These are phyloP conservation scores for Stylonectria norvegica DNA, from an alignment of 2,329 filamentous ascomycete genomes.

Conservation along the genomic window DNA sequence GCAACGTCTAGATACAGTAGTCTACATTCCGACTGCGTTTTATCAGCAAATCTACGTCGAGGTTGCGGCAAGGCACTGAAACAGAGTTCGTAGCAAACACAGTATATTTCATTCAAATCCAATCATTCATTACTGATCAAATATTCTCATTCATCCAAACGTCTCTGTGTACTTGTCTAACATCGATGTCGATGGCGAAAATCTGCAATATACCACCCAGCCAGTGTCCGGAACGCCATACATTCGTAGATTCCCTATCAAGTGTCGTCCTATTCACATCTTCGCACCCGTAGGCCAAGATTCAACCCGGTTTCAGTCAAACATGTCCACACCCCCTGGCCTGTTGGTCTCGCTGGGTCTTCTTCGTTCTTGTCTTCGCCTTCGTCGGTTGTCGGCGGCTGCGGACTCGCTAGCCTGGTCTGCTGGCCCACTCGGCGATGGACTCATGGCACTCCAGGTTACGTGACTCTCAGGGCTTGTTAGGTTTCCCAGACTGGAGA, in stretches of 20 bases:
- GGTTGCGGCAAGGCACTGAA: no score
- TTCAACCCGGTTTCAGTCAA: conserved; percentile 29
- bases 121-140: conserved; percentile 2
- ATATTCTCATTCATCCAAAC: conserved; percentile 26
- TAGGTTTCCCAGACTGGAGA: conserved; percentile 46
- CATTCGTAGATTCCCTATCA: conserved; percentile 11
- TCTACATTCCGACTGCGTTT: no score
- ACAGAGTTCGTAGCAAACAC: no score
- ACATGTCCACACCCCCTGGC: conserved; percentile 37
- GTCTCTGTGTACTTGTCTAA: conserved; percentile 24
- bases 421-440: conserved; percentile 41
- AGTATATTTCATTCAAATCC: conserved; percentile 12
- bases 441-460: conserved; percentile 53
- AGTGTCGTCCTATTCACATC: no score
- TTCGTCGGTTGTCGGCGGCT: conserved; percentile 50
- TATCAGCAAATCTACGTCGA: no score
- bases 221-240: conserved; percentile 22
- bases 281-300: no score
- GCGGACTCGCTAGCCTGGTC: conserved; percentile 23
- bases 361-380: conserved; percentile 54
- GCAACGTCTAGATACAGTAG: no score
- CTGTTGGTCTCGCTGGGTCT: conserved; percentile 36
- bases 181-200: conserved; percentile 16
- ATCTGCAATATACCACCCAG: conserved; percentile 14
- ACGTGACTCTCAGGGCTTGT: conserved; percentile 47